A percentile compares a stretch with the other conserved stretches of the same genome.
Evolutionary conservation across 1,139 yeast genomes (phyloP).

Genomic region (Diutina sp.): DNA sequence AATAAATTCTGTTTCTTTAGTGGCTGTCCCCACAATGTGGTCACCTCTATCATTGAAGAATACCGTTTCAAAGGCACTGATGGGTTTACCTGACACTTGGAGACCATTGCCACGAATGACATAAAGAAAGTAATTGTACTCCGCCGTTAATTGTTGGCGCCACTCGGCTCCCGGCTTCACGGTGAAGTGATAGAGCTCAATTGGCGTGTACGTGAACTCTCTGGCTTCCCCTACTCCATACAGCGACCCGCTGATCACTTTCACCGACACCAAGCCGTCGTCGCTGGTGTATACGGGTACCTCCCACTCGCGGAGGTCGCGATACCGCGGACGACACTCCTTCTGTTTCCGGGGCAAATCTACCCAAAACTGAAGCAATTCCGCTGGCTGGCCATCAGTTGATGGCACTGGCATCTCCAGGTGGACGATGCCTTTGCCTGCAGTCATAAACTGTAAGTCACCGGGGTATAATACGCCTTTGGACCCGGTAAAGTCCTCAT

Average conservation of each 20-base stretch:
- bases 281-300: slow-evolving; percentile 56
- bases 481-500: slow-evolving; percentile 84
- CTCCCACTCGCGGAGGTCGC: slow-evolving; percentile 63
- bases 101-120: slow-evolving; percentile 50
- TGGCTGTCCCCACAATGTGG: slow-evolving; percentile 13
- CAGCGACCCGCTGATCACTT: slow-evolving; percentile 66
- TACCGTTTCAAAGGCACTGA: slow-evolving; percentile 17
- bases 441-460: slow-evolving; percentile 90
- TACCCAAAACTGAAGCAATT: slow-evolving; percentile 24
- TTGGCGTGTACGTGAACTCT: slow-evolving; percentile 77
- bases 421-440: slow-evolving; percentile 82
- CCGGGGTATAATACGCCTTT: slow-evolving; percentile 71
- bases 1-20: slow-evolving; percentile 39
- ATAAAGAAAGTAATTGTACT: slow-evolving; percentile 65
- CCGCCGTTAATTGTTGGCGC: slow-evolving; percentile 45
- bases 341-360: slow-evolving; percentile 34
- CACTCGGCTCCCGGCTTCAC: slow-evolving; percentile 60
- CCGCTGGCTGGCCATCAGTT: slow-evolving; percentile 41
- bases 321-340: slow-evolving; percentile 62
- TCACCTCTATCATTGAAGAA: slow-evolving; percentile 62
- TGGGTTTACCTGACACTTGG: slow-evolving; percentile 18
- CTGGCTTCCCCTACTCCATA: slow-evolving; percentile 51
- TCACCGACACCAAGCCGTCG: slow-evolving; percentile 51
- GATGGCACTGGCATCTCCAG: slow-evolving; percentile 69
- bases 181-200: slow-evolving; percentile 58